Conservation (phyloP, 129 eudicot species). For the sunflower (Helianthus annuus) region HanXRQr2.0-SUNRISE NC_035440.2:58235583-58236082, state of each 20-base stretch:
- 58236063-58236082: slow-evolving; percentile 27
- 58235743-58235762: too few relatives aligned
- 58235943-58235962: background rate
- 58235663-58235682: slow-evolving; percentile 7
- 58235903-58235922: slow-evolving; percentile 18
- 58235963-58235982: background rate
- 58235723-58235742: too few relatives aligned
- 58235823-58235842: background rate
- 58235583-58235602: slow-evolving; percentile 21
- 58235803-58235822: slow-evolving; percentile 8
- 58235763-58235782: background rate
- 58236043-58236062: slow-evolving; percentile 65
- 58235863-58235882: slow-evolving; percentile 8
- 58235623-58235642: slow-evolving; percentile 10
- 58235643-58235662: background rate
- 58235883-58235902: background rate
- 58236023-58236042: slow-evolving; percentile 59
- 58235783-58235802: background rate
- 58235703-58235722: too few relatives aligned
- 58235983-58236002: slow-evolving; percentile 21
- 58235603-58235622: slow-evolving; percentile 20
- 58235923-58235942: background rate
- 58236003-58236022: slow-evolving; percentile 33
- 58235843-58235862: slow-evolving; percentile 17
- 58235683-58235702: background rate